A percentile compares a stretch with the other conserved stretches of the same genome.
phyloP scores from a whole-genome alignment of 2,329 filamentous ascomycete genomes.

The Alternaria ventricosa region DNA sequence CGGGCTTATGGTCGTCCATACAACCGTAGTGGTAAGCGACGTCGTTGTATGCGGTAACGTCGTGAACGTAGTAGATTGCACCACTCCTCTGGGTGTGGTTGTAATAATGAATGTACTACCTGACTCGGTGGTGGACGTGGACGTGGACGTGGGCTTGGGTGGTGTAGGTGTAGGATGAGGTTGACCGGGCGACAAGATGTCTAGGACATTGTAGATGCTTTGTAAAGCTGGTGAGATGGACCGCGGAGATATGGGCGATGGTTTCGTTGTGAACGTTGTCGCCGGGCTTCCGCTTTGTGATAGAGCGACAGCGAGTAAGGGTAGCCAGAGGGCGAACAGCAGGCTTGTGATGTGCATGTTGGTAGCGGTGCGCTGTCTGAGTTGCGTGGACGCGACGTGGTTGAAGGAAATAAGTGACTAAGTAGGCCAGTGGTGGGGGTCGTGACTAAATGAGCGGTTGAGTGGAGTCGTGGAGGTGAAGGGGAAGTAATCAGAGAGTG shows the following conservation, averaged over 20 bases:
- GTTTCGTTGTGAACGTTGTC: not conserved
- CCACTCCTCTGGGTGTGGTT: too few relatives aligned
- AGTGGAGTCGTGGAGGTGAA: not conserved
- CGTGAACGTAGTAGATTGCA: too few relatives aligned
- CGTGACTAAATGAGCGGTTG: not conserved
- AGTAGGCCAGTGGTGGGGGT: not conserved
- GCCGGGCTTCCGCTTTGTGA: not conserved
- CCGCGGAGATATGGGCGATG: not conserved
- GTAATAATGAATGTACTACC: not conserved
- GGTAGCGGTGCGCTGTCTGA: not conserved
- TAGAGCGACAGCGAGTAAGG: not conserved
- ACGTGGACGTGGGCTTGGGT: not conserved
- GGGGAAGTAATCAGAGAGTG: not conserved
- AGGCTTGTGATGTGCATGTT: not conserved
- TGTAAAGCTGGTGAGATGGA: not conserved
- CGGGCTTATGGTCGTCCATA: not conserved
- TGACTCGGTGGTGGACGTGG: not conserved
- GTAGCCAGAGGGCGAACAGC: not conserved
- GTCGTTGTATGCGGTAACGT: too few relatives aligned
- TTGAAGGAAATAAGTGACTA: not conserved
- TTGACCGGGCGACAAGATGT: not conserved
- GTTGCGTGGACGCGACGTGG: not conserved
- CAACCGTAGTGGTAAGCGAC: not conserved
- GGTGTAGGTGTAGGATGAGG: not conserved
- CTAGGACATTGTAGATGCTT: not conserved